These are phyloP conservation scores for Euphorbia lathyris DNA, from an alignment of 345 rosid genomes.

Conservation along the genomic window DNA sequence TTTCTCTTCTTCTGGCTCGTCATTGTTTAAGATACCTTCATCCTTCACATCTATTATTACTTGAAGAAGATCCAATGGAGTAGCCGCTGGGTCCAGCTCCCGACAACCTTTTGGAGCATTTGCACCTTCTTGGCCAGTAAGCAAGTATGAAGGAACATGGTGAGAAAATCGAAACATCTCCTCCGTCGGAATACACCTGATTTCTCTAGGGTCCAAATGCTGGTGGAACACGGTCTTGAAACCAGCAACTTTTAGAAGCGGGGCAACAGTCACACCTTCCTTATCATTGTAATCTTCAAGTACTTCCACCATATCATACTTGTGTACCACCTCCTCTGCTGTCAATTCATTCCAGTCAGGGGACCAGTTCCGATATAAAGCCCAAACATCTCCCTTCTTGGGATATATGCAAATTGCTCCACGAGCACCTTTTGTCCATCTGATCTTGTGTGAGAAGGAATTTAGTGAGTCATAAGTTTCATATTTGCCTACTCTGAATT, in stretches of 20 bases:
- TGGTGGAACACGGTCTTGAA: constrained; percentile 26
- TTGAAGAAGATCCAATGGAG: constrained; percentile 27
- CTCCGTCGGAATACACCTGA: constrained; percentile 19
- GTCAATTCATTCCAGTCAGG: constrained; percentile 29
- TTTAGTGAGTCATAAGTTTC: constrained; percentile 13
- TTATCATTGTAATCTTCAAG: constrained; percentile 25
- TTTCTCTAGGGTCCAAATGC: constrained; percentile 24
- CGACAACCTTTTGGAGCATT: constrained; percentile 29
- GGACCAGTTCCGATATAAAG: constrained; percentile 27
- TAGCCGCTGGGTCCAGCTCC: constrained; percentile 30
- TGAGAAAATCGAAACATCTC: constrained; percentile 30
- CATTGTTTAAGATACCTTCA: constrained; percentile 31
- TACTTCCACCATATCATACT: constrained; percentile 29
- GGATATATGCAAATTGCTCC: constrained; percentile 25
- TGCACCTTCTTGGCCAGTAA: constrained; percentile 25
- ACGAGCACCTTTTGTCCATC: constrained; percentile 16
- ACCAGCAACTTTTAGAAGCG: constrained; percentile 27
- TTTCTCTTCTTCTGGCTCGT: constrained; percentile 11
- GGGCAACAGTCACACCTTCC: constrained; percentile 17
- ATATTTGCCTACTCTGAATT: constrained; percentile 20
- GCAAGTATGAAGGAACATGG: constrained; percentile 25
- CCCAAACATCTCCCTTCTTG: constrained; percentile 26
- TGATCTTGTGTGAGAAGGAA: constrained; percentile 27
- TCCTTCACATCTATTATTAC: constrained; percentile 33
- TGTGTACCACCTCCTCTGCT: constrained; percentile 21